phyloP scores from a whole-genome alignment of 1,139 yeast species.

The Lodderomyces oxycetoniae region DNA sequence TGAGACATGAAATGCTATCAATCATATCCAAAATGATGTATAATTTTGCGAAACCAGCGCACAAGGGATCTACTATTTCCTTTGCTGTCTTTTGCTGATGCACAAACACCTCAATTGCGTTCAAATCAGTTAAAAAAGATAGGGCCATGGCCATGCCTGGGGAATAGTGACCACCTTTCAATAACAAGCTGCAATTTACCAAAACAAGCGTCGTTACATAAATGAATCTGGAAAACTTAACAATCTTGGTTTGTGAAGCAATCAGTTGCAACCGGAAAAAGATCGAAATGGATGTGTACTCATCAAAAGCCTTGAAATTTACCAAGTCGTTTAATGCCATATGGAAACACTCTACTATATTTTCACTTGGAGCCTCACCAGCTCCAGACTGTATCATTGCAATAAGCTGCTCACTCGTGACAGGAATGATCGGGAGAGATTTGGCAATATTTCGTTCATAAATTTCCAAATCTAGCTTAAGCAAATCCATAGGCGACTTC shows the following conservation, averaged over 20 bases:
- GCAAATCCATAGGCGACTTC: constrained; percentile 13
- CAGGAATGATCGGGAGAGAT: constrained; percentile 55
- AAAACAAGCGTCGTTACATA: constrained; percentile 47
- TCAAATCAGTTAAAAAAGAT: constrained; percentile 57
- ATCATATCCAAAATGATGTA: constrained; percentile 46
- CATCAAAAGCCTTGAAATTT: constrained; percentile 28
- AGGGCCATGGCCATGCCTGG: constrained; percentile 51
- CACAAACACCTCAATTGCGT: constrained; percentile 39
- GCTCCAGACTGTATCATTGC: constrained; percentile 14
- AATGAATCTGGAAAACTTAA: constrained; percentile 30
- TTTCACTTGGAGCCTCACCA: constrained; percentile 28
- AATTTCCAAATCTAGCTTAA: constrained; percentile 21
- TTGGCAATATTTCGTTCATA: constrained; percentile 55
- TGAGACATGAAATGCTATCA: constrained; percentile 30
- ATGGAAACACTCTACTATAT: constrained; percentile 48
- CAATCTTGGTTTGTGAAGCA: constrained; percentile 37
- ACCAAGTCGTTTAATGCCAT: constrained; percentile 46
- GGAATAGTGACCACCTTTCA: constrained; percentile 56
- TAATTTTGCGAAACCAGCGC: constrained; percentile 40
- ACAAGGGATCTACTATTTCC: constrained; percentile 16
- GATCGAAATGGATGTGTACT: constrained; percentile 31
- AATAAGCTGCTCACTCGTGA: constrained; percentile 30
- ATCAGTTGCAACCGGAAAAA: constrained; percentile 40
- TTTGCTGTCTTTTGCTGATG: constrained; percentile 15
- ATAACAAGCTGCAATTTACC: constrained; percentile 51